Evolutionary conservation across 805 yeast species (phyloP), one percentile per base, ranked within the genome.

Genomic region (Brettanomyces naardenensis): DNA sequence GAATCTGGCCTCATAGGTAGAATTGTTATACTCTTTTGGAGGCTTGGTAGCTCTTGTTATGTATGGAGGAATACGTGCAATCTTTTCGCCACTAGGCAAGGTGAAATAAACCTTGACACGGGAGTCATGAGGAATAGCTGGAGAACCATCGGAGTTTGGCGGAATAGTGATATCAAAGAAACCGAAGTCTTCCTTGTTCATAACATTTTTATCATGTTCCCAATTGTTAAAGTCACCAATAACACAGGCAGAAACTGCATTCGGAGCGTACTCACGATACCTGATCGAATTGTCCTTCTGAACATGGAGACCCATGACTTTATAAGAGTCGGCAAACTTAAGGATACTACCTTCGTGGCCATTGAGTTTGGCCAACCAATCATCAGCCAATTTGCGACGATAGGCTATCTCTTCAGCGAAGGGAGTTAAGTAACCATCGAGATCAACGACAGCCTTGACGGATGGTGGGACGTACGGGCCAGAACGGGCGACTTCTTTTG

Each of bases 161-260:
- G 81, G 75, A n/a, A 89, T 56, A 4, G 60, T 62, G 33, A 81
- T 65, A 22, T 61, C 52, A 73, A 90, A 90, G 37, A 75, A 73
- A 1, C 96, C 96, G 56, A 59, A 86, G 29, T 71, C 70, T 52
- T 84, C 81, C 49, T 66, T 73, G 5, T 44, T 44, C 74, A 90
- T 64, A 33, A 65, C 65, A 53, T 82, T 76, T 4, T 68, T 44
- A 4, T 61, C 60, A 27, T 73, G 67, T 47, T 78, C 65, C 98
- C 98, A 90, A 44, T 68, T 54, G 59, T 90, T 90, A 69, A 92
- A 90, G 36, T 90, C 97, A 13, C 98, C 98, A 40, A 85, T 80
- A n/a, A 90, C 57, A 38, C 77, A 71, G 2, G 92, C 96, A 33
- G 56, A 64, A 4, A 51, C 52, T 2, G 95, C 97, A 52, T 86